These are phyloP conservation scores for Cenococcum geophilum DNA, from an alignment of 495 filamentous ascomycete genomes.

Conservation along the genomic window DNA sequence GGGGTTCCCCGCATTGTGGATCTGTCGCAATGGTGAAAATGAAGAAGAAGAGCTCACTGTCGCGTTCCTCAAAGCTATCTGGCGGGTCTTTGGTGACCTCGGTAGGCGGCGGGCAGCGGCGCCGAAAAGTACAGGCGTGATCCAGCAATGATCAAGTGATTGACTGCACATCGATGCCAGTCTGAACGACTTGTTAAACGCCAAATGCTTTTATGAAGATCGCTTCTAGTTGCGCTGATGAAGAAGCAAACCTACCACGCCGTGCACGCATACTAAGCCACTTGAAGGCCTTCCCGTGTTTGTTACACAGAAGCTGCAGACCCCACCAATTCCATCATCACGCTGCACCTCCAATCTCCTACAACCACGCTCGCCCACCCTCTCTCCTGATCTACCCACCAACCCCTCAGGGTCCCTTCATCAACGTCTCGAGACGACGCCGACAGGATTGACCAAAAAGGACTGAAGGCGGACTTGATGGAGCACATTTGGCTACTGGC, in stretches of 20 bases:
- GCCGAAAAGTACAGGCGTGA: no score
- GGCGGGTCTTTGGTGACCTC: no score
- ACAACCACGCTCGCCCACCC: not conserved
- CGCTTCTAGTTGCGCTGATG: not conserved
- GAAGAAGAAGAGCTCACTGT: no score
- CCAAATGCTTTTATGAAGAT: not conserved
- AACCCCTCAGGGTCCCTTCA: not conserved
- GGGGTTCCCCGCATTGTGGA: not conserved
- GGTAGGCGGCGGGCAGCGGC: no score
- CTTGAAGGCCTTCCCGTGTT: not conserved
- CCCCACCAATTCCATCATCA: slow-evolving; percentile 2
- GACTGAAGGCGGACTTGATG: slow-evolving; percentile 46
- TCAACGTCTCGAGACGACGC: not conserved
- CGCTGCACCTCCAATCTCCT: not conserved
- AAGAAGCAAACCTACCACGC: slow-evolving; percentile 1
- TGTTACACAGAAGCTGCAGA: not conserved
- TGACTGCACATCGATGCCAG: no score
- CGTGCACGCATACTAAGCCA: not conserved
- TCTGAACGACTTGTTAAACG: not conserved
- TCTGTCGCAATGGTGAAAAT: no score
- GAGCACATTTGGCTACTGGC: slow-evolving; percentile 52
- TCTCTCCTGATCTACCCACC: not conserved
- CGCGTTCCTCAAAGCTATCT: no score
- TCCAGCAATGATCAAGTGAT: no score
- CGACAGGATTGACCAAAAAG: not conserved